Evolutionary conservation across 352 stramenopile species (phyloP), one percentile per base, ranked within the genome.

Genomic region (Phytophthora megakarya): DNA sequence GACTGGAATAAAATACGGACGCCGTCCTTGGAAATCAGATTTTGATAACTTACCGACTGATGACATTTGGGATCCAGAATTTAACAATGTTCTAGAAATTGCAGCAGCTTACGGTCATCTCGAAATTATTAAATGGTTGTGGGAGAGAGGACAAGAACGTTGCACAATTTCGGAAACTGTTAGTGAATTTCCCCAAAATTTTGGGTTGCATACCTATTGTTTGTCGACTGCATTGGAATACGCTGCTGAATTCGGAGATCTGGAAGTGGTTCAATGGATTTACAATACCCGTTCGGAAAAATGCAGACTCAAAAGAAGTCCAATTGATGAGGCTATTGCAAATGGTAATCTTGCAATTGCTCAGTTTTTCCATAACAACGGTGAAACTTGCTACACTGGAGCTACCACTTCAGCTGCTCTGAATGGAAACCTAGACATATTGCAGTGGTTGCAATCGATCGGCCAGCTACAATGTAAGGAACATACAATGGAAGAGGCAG

Each of bases 361-460:
- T 10, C 16, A 48, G 37, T 58, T 35, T 26, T 8, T 55, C 19
- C n/a, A 45, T 55, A n/a, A 5, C 3, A 6, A 18, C 8, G 6
- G n/a, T n/a, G 33, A 23, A 46, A 12, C 4, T 4, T 39, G 33
- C 10, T 38, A 12, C 3, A 13, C 11, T 47, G 3, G 37, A 11
- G 12, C 15, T 7, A 12, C 47, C 1, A 23, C 38, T 26, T 0
- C 19, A 39, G 23, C 49, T 0, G 49, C 10, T 57, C 7, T 6
- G 3, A 57, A 39, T n/a, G 49, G 49, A 3, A 32, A 56, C 22
- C 22, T 56, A 5, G 8, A 56, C 23, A 37, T 42, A 35, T 8
- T 56, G 15, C 35, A 57, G 37, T 57, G 49, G 49, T 28, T 47
- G 37, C 22, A 47, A 15, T 57, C 37, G 10, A 47, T 47, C 1